Base-by-base conservation (phyloP, 2,329 filamentous ascomycete genomes). In the Alternaria panax region DNA sequence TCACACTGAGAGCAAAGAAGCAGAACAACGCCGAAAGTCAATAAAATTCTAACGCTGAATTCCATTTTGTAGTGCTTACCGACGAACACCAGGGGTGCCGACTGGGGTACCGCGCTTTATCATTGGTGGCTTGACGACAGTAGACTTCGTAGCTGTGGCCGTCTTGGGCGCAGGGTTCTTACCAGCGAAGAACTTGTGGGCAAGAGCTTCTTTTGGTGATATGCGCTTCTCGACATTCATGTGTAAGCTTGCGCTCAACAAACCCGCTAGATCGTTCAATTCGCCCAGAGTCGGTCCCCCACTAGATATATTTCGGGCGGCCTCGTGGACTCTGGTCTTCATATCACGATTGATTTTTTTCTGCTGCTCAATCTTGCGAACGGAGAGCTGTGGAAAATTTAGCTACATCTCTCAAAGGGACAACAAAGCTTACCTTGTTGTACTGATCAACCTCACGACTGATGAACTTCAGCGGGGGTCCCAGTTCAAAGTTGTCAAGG, bases 201-300 rank as follows among this genome's bases (percentile, higher is more conserved):
- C 90, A 69, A 98, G 81, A 48, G 95, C 95, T 72, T 98, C 93
- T 14, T 86, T 83, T 0, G 95, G 92, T 46, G 91, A 94, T 71
- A 95, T 91, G 63, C 95, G 87, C 83, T 96, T 96, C 76, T 97
- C 93, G 1, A 94, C 92, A 74, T 98, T 97, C 65, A 98, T 85
- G 59, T 90, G 88, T 64, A 99, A 83, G 75, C 93, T 98, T 55
- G 91, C 90, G 73, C 97, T 93, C 57, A 99, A 81, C 48, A 99
- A 81, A 78, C 98, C 93, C 67, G 92, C 85, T 78, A 99, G 97
- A 53, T 90, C 84, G 59, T 90, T 89, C 62, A 97, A 81, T 70
- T 97, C 92, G 76, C 89, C 90, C 38, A 86, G 82, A 76, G 95
- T 92, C 9, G 75, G 72, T 8, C 63, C 65, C 30, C 83, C 82